A percentile compares a stretch with the other conserved stretches of the same genome.
Conservation (phyloP, 345 rosid genomes). For the Acer campestre region DNA sequence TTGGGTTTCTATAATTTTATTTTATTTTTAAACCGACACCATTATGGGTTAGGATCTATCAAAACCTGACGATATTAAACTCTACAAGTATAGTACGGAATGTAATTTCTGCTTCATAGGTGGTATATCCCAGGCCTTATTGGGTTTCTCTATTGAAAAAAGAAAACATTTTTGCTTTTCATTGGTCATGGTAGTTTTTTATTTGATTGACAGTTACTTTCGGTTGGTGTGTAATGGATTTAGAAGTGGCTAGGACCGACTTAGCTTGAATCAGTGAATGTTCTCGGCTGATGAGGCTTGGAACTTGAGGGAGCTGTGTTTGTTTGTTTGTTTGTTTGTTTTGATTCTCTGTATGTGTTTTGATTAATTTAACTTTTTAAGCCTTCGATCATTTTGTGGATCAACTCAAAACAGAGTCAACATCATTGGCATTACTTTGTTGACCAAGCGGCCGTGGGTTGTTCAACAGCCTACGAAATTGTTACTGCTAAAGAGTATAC, state of each 20-base stretch:
- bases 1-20: neutral
- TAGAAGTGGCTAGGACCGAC: neutral
- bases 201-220: slow-evolving; percentile 41
- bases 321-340: slow-evolving; percentile 11
- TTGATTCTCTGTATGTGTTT: slow-evolving; percentile 11
- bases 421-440: slow-evolving; percentile 16
- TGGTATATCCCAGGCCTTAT: too few species aligned
- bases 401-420: slow-evolving; percentile 16
- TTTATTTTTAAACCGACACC: too few species aligned
- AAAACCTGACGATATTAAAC: too few species aligned
- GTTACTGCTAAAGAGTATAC: neutral
- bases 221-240: slow-evolving; percentile 30
- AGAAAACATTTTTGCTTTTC: neutral
- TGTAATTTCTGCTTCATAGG: too few species aligned
- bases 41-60: too few species aligned
- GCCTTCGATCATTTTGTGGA: too few species aligned
- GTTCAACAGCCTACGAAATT: slow-evolving; percentile 33
- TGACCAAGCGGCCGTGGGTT: slow-evolving; percentile 26
- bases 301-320: neutral
- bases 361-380: neutral
- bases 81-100: too few species aligned
- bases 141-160: too few species aligned
- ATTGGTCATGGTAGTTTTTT: neutral
- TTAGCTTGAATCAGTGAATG: slow-evolving; percentile 3
- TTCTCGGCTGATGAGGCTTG: neutral